These are phyloP conservation scores for Fraxinus anomala DNA, from an alignment of 257 asterid genomes.

Conservation along the genomic window DNA sequence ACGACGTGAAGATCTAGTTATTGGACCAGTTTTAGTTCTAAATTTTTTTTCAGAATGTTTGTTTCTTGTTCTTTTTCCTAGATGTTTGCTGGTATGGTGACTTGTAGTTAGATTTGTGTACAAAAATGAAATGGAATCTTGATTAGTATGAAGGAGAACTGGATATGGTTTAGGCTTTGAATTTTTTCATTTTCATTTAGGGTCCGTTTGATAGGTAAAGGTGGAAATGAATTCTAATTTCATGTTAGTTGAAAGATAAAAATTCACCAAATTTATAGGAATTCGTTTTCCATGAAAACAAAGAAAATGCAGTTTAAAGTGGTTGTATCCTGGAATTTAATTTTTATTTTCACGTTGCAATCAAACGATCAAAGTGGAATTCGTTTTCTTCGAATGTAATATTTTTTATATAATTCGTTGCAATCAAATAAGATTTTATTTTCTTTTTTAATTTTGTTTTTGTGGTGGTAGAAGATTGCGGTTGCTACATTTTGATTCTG, in stretches of 20 bases:
- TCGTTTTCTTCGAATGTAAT: too few relatives aligned
- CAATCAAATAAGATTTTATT: too few relatives aligned
- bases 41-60: constrained; percentile 1
- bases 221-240: neutral
- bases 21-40: constrained; percentile 31
- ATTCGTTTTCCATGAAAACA: too few relatives aligned
- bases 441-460: neutral
- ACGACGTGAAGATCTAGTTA: constrained; percentile 28
- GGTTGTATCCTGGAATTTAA: too few relatives aligned
- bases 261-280: too few relatives aligned
- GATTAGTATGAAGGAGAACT: constrained; percentile 27
- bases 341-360: too few relatives aligned
- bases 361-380: too few relatives aligned
- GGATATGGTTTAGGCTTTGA: constrained; percentile 19
- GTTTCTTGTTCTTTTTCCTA: constrained; percentile 4
- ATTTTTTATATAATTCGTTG: too few relatives aligned
- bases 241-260: too few relatives aligned
- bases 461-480: neutral
- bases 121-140: constrained; percentile 29
- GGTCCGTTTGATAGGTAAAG: too few relatives aligned
- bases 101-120: constrained; percentile 35
- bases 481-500: neutral
- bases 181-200: neutral
- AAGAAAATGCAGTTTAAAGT: too few relatives aligned
- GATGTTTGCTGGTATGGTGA: constrained; percentile 20